Conservation (phyloP, 371 early-diverging fungal species). For the Mucor sp. region DNA sequence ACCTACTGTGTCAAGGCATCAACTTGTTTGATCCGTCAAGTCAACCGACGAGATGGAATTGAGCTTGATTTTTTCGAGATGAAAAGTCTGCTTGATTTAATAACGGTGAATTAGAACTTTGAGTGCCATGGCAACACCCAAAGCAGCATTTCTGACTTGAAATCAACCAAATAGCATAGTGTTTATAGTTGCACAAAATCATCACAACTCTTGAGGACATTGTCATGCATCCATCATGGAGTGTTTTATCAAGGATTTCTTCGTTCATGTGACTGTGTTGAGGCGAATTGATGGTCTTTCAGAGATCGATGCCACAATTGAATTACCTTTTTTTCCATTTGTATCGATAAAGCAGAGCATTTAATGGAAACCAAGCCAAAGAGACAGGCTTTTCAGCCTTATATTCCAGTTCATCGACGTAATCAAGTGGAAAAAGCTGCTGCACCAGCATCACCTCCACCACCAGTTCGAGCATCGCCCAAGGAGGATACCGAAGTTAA, state of each 20-base stretch:
- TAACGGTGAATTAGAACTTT: not conserved
- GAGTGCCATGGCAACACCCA: not conserved
- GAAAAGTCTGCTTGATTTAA: no score
- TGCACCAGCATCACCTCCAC: not conserved
- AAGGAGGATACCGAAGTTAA: conserved; percentile 1
- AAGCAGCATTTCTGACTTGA: not conserved
- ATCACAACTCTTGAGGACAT: not conserved
- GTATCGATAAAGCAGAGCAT: not conserved
- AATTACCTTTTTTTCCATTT: not conserved
- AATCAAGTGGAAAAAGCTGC: not conserved
- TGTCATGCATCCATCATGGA: not conserved
- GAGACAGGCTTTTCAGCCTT: conserved; percentile 16
- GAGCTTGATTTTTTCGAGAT: no score
- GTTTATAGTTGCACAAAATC: not conserved
- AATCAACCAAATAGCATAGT: not conserved
- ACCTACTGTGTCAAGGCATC: no score
- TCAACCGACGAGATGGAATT: no score
- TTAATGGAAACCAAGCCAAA: conserved; percentile 1
- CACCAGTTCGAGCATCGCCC: not conserved
- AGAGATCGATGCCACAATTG: not conserved
- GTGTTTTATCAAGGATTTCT: not conserved
- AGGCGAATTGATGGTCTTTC: not conserved
- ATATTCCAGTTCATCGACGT: conserved; percentile 32
- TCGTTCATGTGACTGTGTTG: not conserved
- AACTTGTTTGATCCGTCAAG: no score